Evolutionary conservation across 441 rosid species (phyloP).

Genomic region (Syzygium malaccense): DNA sequence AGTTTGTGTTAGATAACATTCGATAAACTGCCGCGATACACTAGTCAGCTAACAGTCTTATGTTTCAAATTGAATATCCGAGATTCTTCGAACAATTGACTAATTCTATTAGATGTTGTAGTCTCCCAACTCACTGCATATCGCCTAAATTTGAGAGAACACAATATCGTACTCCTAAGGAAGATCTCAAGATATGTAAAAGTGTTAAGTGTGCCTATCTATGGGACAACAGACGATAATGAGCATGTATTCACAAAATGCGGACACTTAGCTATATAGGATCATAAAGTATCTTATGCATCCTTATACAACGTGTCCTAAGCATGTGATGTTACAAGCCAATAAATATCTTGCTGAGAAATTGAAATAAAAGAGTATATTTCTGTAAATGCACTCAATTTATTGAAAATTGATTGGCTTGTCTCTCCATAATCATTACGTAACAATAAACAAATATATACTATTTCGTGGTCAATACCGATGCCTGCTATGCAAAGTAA

Average conservation of each 20-base stretch:
- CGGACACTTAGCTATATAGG: rapidly evolving
- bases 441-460: neutral
- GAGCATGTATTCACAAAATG: neutral
- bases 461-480: rapidly evolving
- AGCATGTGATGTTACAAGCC: rapidly evolving
- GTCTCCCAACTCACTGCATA: rapidly evolving
- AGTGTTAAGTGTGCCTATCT: neutral
- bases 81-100: rapidly evolving
- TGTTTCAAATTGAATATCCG: neutral
- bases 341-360: rapidly evolving
- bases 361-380: neutral
- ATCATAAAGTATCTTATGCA: neutral
- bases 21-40: rapidly evolving
- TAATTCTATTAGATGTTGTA: neutral
- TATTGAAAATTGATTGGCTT: neutral
- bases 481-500: neutral
- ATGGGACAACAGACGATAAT: neutral
- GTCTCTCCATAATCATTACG: rapidly evolving
- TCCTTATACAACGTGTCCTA: rapidly evolving
- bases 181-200: rapidly evolving
- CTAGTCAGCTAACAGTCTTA: neutral
- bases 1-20: neutral
- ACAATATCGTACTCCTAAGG: neutral
- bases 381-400: neutral
- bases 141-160: neutral